Evolutionary conservation across 2,329 filamentous ascomycete species (phyloP).

Genomic region (Purpureocillium takamizusanense): DNA sequence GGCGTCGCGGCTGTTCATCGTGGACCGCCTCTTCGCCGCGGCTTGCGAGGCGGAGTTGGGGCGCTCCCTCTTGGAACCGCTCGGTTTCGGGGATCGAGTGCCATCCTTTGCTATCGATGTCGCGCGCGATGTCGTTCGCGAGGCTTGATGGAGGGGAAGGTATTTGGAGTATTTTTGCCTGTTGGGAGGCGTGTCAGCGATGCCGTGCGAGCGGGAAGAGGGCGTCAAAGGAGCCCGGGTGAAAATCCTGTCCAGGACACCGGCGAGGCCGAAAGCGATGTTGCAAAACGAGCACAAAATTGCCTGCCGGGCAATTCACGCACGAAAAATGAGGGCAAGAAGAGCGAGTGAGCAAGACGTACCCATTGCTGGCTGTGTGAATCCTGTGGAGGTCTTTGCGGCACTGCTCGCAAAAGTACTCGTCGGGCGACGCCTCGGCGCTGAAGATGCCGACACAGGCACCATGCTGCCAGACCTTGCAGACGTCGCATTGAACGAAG

Average conservation of each 20-base stretch:
- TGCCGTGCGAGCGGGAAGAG: neutral
- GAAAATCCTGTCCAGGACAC: neutral
- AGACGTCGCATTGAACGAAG: conserved; percentile 96
- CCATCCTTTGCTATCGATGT: conserved; percentile 57
- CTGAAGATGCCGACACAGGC: conserved; percentile 96
- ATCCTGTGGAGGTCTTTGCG: conserved; percentile 86
- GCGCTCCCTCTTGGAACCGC: conserved; percentile 46
- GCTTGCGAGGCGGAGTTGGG: conserved; percentile 42
- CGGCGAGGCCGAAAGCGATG: no score
- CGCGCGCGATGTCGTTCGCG: conserved; percentile 51
- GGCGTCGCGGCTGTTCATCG: conserved; percentile 93
- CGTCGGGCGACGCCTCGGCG: conserved; percentile 83
- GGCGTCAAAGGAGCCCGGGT: neutral
- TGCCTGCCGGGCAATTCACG: no score
- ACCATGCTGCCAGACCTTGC: conserved; percentile 98
- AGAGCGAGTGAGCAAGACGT: conserved; percentile 27
- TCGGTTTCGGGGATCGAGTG: conserved; percentile 42
- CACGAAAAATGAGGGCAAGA: neutral
- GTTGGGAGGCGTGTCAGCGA: conserved; percentile 27
- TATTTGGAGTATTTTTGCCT: conserved; percentile 62
- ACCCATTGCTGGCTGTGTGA: conserved; percentile 76
- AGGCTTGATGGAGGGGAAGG: conserved; percentile 47
- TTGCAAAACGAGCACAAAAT: no score
- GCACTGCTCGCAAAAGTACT: conserved; percentile 97
- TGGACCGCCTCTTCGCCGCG: conserved; percentile 77